These are phyloP conservation scores for Aureobasidium melanogenum DNA, from an alignment of 2,329 filamentous ascomycete genomes.

Conservation along the genomic window DNA sequence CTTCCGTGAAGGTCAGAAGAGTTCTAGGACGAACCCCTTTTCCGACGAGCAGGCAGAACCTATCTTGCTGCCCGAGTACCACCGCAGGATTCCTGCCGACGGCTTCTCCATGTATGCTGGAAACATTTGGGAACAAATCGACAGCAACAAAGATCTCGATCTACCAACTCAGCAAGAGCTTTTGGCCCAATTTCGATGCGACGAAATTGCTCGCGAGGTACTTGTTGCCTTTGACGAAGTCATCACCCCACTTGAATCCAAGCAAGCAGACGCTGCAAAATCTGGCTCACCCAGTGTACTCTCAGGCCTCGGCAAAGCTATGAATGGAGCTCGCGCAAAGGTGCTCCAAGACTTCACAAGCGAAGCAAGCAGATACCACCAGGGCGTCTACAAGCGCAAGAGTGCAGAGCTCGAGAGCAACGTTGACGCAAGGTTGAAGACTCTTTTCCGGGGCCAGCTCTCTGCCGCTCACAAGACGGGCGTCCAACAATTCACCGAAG, in stretches of 20 bases:
- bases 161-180: constrained; percentile 94
- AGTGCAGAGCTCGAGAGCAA: constrained; percentile 75
- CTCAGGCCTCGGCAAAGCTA: constrained; percentile 62
- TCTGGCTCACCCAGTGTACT: constrained; percentile 68
- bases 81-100: constrained; percentile 89
- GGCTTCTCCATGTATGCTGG: constrained; percentile 92
- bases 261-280: constrained; percentile 65
- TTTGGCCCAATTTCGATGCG: constrained; percentile 91
- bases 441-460: constrained; percentile 81
- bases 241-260: constrained; percentile 77
- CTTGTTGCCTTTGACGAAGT: constrained; percentile 71
- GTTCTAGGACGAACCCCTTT: constrained; percentile 48
- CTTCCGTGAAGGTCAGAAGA: constrained; percentile 59
- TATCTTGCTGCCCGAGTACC: constrained; percentile 88
- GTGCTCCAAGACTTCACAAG: constrained; percentile 78
- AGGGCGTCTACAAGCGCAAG: constrained; percentile 85
- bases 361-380: constrained; percentile 91
- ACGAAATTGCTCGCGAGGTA: constrained; percentile 90
- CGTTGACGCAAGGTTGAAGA: constrained; percentile 79
- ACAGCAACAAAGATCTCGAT: constrained; percentile 96
- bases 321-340: constrained; percentile 62
- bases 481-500: constrained; percentile 74
- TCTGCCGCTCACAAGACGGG: constrained; percentile 82
- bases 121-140: constrained; percentile 96
- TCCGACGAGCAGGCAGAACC: constrained; percentile 66